Evolutionary conservation across 1,284 basidiomycete species (phyloP).

Genomic region (Microbotryum intermedium): DNA sequence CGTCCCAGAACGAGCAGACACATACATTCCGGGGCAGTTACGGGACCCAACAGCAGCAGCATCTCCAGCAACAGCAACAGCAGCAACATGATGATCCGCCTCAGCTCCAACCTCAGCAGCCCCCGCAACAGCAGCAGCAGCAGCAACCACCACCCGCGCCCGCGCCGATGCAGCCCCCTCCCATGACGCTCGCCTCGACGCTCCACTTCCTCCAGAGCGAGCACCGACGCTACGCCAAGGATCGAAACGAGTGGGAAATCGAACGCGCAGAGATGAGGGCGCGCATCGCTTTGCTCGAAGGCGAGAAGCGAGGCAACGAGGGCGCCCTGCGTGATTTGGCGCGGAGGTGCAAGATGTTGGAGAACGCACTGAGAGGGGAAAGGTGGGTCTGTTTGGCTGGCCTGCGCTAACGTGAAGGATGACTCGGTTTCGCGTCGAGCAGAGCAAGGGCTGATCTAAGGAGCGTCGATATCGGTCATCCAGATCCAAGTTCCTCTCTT

Average conservation of each 20-base stretch:
- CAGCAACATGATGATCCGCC: neutral
- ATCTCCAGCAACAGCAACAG: slow-evolving; percentile 31
- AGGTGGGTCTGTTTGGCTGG: slow-evolving; percentile 6
- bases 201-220: slow-evolving; percentile 96
- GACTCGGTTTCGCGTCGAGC: neutral
- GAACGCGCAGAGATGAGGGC: slow-evolving; percentile 98
- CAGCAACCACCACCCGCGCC: slow-evolving; percentile 9
- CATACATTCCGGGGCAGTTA: slow-evolving; percentile 7
- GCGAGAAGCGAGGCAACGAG: slow-evolving; percentile 90
- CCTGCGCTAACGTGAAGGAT: neutral
- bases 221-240: slow-evolving; percentile 84
- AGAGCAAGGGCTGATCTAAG: too few species aligned
- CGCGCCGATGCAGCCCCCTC: slow-evolving; percentile 37
- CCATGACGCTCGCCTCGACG: slow-evolving; percentile 87
- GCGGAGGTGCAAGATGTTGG: slow-evolving; percentile 97
- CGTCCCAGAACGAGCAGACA: neutral
- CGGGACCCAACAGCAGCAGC: slow-evolving; percentile 44
- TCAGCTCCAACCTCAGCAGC: slow-evolving; percentile 37
- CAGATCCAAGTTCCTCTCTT: slow-evolving; percentile 28
- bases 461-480: neutral
- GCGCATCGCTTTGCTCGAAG: slow-evolving; percentile 93
- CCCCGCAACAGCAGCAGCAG: slow-evolving; percentile 44
- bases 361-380: slow-evolving; percentile 48
- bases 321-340: slow-evolving; percentile 93
- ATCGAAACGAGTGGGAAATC: slow-evolving; percentile 99